These are phyloP conservation scores for Citrus trifoliata DNA, from an alignment of 345 rosid species.

Conservation along the genomic window DNA sequence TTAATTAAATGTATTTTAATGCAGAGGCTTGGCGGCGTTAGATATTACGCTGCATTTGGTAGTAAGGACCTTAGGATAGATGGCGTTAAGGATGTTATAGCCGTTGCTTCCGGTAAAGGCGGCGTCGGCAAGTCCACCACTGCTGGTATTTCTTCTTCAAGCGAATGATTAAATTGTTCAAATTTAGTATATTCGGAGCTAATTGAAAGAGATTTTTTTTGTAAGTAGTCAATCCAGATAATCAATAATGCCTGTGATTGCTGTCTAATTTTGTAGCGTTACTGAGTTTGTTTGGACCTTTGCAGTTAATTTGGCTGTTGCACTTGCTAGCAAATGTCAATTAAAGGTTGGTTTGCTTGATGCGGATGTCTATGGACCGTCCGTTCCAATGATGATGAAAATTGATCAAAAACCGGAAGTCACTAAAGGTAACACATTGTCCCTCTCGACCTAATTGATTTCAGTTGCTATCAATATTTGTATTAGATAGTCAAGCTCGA, in stretches of 20 bases:
- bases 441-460: neutral
- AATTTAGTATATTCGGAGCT: neutral
- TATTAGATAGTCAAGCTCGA: neutral
- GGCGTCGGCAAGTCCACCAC: constrained; percentile 97
- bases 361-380: constrained; percentile 96
- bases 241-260: neutral
- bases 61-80: constrained; percentile 57
- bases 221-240: neutral
- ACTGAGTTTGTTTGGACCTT: neutral
- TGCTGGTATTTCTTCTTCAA: constrained; percentile 49
- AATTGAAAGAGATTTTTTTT: neutral
- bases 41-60: constrained; percentile 37
- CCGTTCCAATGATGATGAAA: constrained; percentile 90
- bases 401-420: constrained; percentile 73
- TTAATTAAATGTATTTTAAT: neutral
- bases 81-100: constrained; percentile 80
- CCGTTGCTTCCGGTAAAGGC: constrained; percentile 96
- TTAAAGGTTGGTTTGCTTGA: constrained; percentile 91
- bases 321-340: constrained; percentile 65
- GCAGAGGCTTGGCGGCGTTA: constrained; percentile 42
- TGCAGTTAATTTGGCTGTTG: constrained; percentile 91
- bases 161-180: neutral
- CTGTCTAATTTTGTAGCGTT: neutral
- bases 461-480: neutral
- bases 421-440: constrained; percentile 48